Evolutionary conservation across 2,329 filamentous ascomycete species (phyloP).

Genomic region (Botrytis sinoallii): DNA sequence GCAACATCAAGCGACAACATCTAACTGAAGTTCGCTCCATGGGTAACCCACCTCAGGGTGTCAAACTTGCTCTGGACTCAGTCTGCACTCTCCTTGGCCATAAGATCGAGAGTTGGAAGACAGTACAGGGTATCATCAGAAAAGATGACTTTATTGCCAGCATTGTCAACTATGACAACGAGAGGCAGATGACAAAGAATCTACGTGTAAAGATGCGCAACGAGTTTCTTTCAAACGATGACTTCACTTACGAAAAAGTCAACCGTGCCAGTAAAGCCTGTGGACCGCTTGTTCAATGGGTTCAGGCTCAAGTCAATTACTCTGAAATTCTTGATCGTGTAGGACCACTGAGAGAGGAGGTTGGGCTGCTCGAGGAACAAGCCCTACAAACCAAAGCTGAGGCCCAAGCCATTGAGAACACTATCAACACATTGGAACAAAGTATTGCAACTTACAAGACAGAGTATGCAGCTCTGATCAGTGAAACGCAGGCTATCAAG

Average conservation of each 20-base stretch:
- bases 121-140: conserved; percentile 82
- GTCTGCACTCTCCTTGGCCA: conserved; percentile 93
- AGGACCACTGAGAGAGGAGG: conserved; percentile 87
- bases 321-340: conserved; percentile 96
- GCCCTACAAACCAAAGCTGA: conserved; percentile 90
- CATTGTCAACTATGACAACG: conserved; percentile 96
- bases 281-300: conserved; percentile 95
- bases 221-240: conserved; percentile 86
- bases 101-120: conserved; percentile 87
- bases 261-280: conserved; percentile 96
- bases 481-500: conserved; percentile 96
- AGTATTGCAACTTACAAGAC: conserved; percentile 95
- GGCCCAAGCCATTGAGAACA: conserved; percentile 86
- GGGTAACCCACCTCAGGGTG: conserved; percentile 86
- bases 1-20: conserved; percentile 97
- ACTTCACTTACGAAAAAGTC: conserved; percentile 95
- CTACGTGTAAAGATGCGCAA: conserved; percentile 86
- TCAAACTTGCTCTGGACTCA: conserved; percentile 89
- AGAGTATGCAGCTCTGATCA: conserved; percentile 93
- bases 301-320: conserved; percentile 92
- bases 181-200: conserved; percentile 83
- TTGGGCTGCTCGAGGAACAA: conserved; percentile 80
- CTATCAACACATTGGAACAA: conserved; percentile 76
- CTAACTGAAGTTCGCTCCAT: conserved; percentile 97
- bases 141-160: conserved; percentile 96